Base-by-base conservation (phyloP, 257 asterid species). In the Apocynum venetum region DNA sequence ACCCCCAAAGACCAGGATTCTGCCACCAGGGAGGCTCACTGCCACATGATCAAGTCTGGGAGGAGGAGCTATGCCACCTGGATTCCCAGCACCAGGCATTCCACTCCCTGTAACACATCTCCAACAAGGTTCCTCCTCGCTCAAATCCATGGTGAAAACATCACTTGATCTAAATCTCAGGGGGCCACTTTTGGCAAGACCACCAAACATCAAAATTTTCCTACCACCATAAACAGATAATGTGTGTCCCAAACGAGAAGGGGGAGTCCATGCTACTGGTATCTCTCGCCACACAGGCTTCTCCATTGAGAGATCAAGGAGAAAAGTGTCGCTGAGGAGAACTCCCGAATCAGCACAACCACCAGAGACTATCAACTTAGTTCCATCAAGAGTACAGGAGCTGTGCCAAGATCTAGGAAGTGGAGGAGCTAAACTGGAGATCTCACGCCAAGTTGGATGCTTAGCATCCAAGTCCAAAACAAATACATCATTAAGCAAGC, bases 381-480 rank as follows among this genome's bases (percentile, higher is more conserved):
- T 86, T 73, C 97, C 98, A 73, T 94, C 98, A 4, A 94, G 89
- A 7, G 97, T 94, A 84, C 98, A 94, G 41, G 98, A 94, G 87
- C 98, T 92, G 72, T 94, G 98, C 98, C 97, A 94, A 25, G 98
- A 94, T 80, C 98, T 87, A 7, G 98, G 98, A 71, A 94, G 93
- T 2, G 98, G 98, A 36, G 98, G 98, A 20, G 97, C 97, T 85
- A 92, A 78, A 85, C 97, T 89, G 67, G 96, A 94, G 80, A 93
- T 93, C 81, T 93, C 98, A 8, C 93, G 95, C 98, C 98, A 93
- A 7, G 93, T 87, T 35, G 90, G 97, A 70, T 83, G 90, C 72
- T 92, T 93, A 43, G 97, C 97, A 49, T 92, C 98, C 84, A 94
- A 86, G 77, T 94, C 98, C 86, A 94, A 80, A 75, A 94, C 86